Base-by-base conservation (phyloP, 2,329 filamentous ascomycete genomes). In the Alternaria triticina region DNA sequence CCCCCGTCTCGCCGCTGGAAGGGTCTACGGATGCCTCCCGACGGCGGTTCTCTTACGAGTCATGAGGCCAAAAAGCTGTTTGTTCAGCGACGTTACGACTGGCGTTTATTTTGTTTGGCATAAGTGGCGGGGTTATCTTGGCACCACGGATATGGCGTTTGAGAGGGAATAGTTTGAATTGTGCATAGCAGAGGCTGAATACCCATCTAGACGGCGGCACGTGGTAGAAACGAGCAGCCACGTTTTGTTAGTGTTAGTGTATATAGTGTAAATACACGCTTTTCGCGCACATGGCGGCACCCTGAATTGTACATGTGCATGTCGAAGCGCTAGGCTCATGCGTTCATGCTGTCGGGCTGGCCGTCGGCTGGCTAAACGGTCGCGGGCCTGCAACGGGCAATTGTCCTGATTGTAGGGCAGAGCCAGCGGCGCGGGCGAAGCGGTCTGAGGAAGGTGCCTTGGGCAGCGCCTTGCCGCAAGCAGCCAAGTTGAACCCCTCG, bases 21-120 rank as follows among this genome's bases (percentile, higher is more conserved):
- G 70, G 68, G 12, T 74, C 70, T 25, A 64, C 72, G 17, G 72
- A 74, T 33, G 67, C 61, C 45, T 74, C 72, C 28, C 67, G 77
- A 55, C 75, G 77, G 68, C 74, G 78, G 8, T 80, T 80, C 61
- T 80, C 79, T 55, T 80, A 80, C 71, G 77, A 80, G 69, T 74
- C 68, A 77, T 79, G 71, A 79, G 54, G 50, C 45, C 47, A 46
- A 70, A 67, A 71, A 71, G 60, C 58, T 62, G 44, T 40, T 40
- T 55, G 12, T 58, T 61, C 50, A 47, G 61, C 57, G 59, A 64
- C 43, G 59, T 63, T 30, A 59, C 52, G 55, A 58, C 44, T 45
- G 58, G 64, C 58, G 55, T 66, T 68, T 64, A 45, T 30, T 59
- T 58, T 57, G 61, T 59, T 61, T 51, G 59, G 58, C 54, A 45